Evolutionary conservation across 2,329 filamentous ascomycete genomes (phyloP), one percentile per base, ranked within the genome.

Genomic region (Scedosporium aurantiacum): DNA sequence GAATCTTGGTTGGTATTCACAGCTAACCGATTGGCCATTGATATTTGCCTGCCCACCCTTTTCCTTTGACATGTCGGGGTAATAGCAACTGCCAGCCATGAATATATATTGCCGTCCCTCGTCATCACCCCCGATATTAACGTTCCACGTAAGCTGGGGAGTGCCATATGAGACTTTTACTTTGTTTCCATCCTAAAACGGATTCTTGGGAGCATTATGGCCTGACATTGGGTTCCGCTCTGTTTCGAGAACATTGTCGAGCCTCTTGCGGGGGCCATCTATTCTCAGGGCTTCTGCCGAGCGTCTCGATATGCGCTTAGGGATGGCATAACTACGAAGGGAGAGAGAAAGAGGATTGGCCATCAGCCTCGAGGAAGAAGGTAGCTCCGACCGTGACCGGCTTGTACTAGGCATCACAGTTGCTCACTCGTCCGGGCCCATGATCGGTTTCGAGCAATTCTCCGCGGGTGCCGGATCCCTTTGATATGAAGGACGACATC

Each of bases 211-310:
- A 21, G 40, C 2, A 27, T 58, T 41, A 14, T 58, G 57, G 57
- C 40, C 37, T 58, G 57, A 58, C 25, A 16, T 5, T 40, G 12
- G 25, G 5, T 45, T 58, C 23, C n/a, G 16, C 21, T n/a, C 37
- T 58, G 57, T 58, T 58, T 47, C 40, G 37, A 47, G 37, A 43
- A 47, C 57, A 57, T 57, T 58, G 57, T 21, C 18, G 21, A 43
- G 14, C 12, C 4, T 10, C 57, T 16, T 12, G 57, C 18, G 23
- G 7, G 57, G 16, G 40, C 14, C 16, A 16, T 16, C 14, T 12
- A 5, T 21, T 40, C 56, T 41, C 5, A 8, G 10, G 25, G 32
- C 16, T 18, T 56, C 12, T 56, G 3, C 32, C 32, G 32, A 37
- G 10, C 23, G 52, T 27, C 14, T n/a, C 8, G 25, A 32, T 27